Conservation (phyloP, 192 early-diverging fungal species). For the Gryganskiella cystojenkinii region DNA sequence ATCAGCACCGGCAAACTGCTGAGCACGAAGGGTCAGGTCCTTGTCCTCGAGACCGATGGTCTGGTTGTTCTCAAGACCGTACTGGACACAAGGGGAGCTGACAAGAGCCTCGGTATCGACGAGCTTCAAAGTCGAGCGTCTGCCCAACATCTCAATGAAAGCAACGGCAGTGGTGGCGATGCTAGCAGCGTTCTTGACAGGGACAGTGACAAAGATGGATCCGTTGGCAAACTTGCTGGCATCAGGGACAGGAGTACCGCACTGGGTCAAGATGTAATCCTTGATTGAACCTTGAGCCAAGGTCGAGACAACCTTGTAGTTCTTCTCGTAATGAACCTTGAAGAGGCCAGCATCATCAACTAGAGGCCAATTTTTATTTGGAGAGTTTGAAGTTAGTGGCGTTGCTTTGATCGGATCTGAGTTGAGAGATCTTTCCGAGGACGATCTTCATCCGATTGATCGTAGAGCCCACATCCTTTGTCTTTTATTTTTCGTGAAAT, state of each 20-base stretch:
- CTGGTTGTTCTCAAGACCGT: slow-evolving; percentile 24
- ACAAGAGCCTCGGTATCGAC: slow-evolving; percentile 56
- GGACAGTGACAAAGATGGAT: slow-evolving; percentile 56
- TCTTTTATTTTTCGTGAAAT: too few relatives aligned
- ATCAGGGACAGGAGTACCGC: slow-evolving; percentile 69
- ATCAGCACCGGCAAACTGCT: slow-evolving; percentile 61
- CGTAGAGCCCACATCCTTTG: too few relatives aligned
- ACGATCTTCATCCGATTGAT: too few relatives aligned
- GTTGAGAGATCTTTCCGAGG: too few relatives aligned
- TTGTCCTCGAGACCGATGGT: slow-evolving; percentile 54
- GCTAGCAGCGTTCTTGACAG: slow-evolving; percentile 55
- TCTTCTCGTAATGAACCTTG: slow-evolving; percentile 70
- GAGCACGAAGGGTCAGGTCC: slow-evolving; percentile 59
- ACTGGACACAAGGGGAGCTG: slow-evolving; percentile 65
- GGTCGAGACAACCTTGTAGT: slow-evolving; percentile 77
- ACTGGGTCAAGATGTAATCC: slow-evolving; percentile 76
- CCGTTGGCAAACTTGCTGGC: slow-evolving; percentile 54
- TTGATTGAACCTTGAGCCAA: slow-evolving; percentile 53
- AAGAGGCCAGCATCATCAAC: slow-evolving; percentile 69
- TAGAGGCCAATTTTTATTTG: too few relatives aligned
- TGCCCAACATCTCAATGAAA: slow-evolving; percentile 71
- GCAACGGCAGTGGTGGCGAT: slow-evolving; percentile 57
- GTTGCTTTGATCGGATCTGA: too few relatives aligned
- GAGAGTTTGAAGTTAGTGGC: too few relatives aligned
- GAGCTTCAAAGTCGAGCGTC: slow-evolving; percentile 47